Base-by-base conservation (phyloP, 1,284 basidiomycete genomes). In the Coniferiporia weirii region DNA sequence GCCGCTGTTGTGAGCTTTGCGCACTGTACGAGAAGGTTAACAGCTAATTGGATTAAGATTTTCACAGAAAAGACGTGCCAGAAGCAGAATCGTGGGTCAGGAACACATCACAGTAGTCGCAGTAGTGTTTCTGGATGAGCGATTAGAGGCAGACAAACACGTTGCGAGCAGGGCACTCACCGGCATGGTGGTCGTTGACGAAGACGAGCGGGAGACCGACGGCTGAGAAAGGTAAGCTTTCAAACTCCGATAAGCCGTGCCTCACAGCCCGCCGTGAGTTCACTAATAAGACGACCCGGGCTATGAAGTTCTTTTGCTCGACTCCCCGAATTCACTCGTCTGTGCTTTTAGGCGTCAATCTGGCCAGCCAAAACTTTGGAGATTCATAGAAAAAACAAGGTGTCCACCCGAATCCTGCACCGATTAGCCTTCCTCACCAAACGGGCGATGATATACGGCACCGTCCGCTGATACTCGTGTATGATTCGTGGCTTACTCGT, bases 1-100 rank as follows among this genome's bases (percentile, higher is more conserved):
- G 62, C 96, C 96, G 64, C 88, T 93, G 75, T 98, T 98, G 75
- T 99, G 96, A 51, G 96, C 96, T 75, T 98, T 98, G 65, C 96
- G 91, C 38, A 98, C 96, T 93, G 71, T 43, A 58, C 56, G 45
- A 19, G 61, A 62, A 44, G 65, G 54, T 63, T 53, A 63, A 55
- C 57, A 57, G 63, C 69, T 61, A 64, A 65, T 51, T 66, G 66
- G 22, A 49, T 17, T 40, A 62, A 56, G 45, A 40, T 52, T 48
- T 49, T 43, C 9, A 43, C 35, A 10, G 20, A 40, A 55, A 35
- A 48, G 53, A 71, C 76, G 57, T 66, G 89, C 89, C 91, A 66
- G 92, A 93, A 52, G 90, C 83, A 13, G 91, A 93, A 69, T 95
- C 92, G 73, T 95, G 93, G 48, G 92, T 95, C 67, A 93, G 69